Conservation (phyloP, 1,284 basidiomycete genomes). For the Microbotryomycetes sp. region DNA sequence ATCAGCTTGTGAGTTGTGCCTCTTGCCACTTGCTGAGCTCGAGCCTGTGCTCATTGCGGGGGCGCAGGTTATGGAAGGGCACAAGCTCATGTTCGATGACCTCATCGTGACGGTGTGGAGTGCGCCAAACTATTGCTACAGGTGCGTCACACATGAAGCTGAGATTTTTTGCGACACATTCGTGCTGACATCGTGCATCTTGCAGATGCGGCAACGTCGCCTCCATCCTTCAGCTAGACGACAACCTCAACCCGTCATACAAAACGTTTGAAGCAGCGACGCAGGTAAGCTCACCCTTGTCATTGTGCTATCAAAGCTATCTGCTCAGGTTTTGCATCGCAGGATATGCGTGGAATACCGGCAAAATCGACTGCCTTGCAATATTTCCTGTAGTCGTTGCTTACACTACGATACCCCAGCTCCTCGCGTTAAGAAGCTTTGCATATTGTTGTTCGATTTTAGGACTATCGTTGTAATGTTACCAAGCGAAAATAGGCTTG, state of each 20-base stretch:
- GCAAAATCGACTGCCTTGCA: conserved; percentile 33
- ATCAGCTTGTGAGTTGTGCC: conserved; percentile 67
- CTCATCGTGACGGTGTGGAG: conserved; percentile 98
- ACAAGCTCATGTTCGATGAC: conserved; percentile 94
- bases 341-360: conserved; percentile 30
- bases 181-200: conserved; percentile 11
- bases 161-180: not conserved
- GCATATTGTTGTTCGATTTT: no score
- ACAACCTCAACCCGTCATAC: conserved; percentile 81
- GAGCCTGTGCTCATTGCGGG: conserved; percentile 56
- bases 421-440: no score
- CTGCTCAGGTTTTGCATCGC: not conserved
- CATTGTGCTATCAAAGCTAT: not conserved
- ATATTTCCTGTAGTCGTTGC: conserved; percentile 35
- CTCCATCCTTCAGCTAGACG: conserved; percentile 84
- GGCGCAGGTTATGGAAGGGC: conserved; percentile 80
- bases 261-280: conserved; percentile 74
- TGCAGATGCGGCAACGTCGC: conserved; percentile 85
- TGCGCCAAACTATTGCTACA: conserved; percentile 96
- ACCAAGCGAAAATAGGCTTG: no score
- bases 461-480: no score
- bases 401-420: no score
- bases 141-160: conserved; percentile 49
- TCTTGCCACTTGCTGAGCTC: not conserved
- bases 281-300: conserved; percentile 18